phyloP scores from a whole-genome alignment of 768 basidiomycete genomes.

The Nidularia pulvinata region DNA sequence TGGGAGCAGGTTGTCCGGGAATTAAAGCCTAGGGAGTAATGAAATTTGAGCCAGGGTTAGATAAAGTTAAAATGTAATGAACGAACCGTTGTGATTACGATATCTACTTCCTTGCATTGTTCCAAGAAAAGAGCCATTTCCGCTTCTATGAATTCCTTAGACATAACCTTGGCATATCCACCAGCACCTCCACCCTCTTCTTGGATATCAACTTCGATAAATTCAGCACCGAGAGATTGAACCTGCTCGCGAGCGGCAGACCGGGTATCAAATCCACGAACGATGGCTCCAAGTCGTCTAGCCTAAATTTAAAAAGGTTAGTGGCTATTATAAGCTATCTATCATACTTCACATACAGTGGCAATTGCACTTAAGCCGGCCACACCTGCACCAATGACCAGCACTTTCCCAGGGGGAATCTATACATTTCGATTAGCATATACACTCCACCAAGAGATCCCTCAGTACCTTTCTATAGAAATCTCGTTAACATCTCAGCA shows the following conservation, averaged over 20 bases:
- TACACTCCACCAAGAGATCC: not conserved
- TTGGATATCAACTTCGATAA: conserved; percentile 77
- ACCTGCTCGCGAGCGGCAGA: conserved; percentile 88
- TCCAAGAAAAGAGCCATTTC: conserved; percentile 90
- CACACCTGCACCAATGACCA: conserved; percentile 88
- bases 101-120: conserved; percentile 89
- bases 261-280: conserved; percentile 87
- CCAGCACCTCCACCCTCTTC: conserved; percentile 85
- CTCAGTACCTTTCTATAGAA: too few relatives aligned
- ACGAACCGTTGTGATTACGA: conserved; percentile 80
- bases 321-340: conserved; percentile 1
- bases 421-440: conserved; percentile 20
- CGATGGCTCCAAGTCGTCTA: conserved; percentile 82
- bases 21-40: conserved; percentile 60
- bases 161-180: conserved; percentile 91
- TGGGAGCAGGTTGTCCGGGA: conserved; percentile 86
- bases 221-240: conserved; percentile 88
- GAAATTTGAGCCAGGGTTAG: not conserved
- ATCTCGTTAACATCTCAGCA: too few relatives aligned
- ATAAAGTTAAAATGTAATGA: not conserved
- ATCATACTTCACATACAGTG: conserved; percentile 45
- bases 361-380: conserved; percentile 89
- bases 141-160: conserved; percentile 85
- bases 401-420: conserved; percentile 86
- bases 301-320: conserved; percentile 40